Conservation (phyloP, 164 flowering plant species). For the Euptelea pleiosperma region DNA sequence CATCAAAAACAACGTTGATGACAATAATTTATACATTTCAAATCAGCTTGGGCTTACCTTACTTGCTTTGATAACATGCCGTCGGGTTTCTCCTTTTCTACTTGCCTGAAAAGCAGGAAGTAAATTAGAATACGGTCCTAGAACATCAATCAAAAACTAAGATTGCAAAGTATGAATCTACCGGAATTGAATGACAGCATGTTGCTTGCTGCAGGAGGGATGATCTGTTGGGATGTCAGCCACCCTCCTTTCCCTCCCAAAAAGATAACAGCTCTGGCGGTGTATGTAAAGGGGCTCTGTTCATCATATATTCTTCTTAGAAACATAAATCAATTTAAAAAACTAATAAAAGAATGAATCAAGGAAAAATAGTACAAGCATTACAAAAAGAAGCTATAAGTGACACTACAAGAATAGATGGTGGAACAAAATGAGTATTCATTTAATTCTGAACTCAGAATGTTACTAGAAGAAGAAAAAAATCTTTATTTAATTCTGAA, state of each 20-base stretch:
- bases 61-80: conserved; percentile 65
- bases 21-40: background rate
- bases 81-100: conserved; percentile 82
- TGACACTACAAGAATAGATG: background rate
- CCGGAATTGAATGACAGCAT: conserved; percentile 92
- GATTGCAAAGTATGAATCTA: conserved; percentile 20
- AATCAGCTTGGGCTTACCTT: conserved; percentile 41
- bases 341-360: background rate
- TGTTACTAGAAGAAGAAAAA: background rate
- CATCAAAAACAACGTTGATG: conserved; percentile 1
- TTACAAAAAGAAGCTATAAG: background rate
- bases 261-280: conserved; percentile 93
- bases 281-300: conserved; percentile 92
- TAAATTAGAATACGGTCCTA: background rate
- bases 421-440: background rate
- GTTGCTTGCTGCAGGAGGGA: conserved; percentile 99
- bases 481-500: too few relatives aligned
- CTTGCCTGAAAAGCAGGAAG: conserved; percentile 53
- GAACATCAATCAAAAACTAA: conserved; percentile 6
- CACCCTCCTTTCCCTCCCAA: conserved; percentile 95
- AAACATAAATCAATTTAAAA: background rate
- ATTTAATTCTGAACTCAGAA: background rate
- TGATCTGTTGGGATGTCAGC: conserved; percentile 97
- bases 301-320: conserved; percentile 15
- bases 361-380: background rate